These are phyloP conservation scores for Breynia disticha DNA, from an alignment of 441 rosid species.

Conservation along the genomic window DNA sequence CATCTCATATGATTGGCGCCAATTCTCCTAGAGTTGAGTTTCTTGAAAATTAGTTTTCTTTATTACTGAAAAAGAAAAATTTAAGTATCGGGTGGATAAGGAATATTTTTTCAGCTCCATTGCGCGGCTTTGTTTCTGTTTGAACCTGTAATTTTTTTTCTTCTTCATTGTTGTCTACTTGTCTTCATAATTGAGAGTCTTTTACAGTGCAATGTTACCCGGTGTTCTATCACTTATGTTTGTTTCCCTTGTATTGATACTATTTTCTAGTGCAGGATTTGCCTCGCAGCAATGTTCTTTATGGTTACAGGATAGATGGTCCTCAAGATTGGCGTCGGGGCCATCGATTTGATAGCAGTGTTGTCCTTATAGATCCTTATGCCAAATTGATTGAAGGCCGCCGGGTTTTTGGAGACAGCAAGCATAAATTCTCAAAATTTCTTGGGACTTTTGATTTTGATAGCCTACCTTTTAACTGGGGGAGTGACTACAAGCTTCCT, in stretches of 20 bases:
- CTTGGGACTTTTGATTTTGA: slow-evolving; percentile 86
- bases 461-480: slow-evolving; percentile 78
- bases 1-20: too few relatives aligned
- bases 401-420: slow-evolving; percentile 58
- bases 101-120: too few relatives aligned
- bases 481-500: slow-evolving; percentile 57
- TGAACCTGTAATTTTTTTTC: too few relatives aligned
- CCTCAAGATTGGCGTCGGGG: slow-evolving; percentile 75
- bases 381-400: slow-evolving; percentile 86
- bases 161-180: too few relatives aligned
- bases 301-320: slow-evolving; percentile 86
- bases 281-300: slow-evolving; percentile 59
- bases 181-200: too few relatives aligned
- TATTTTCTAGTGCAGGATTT: slow-evolving; percentile 41
- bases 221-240: too few relatives aligned
- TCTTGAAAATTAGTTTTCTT: too few relatives aligned
- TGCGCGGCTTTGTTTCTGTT: too few relatives aligned
- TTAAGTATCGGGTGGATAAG: too few relatives aligned
- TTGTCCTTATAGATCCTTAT: slow-evolving; percentile 75
- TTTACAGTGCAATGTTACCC: too few relatives aligned
- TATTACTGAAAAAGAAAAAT: too few relatives aligned
- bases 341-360: slow-evolving; percentile 64
- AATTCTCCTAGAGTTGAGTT: too few relatives aligned
- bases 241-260: background rate
- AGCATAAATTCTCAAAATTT: slow-evolving; percentile 45